Evolutionary conservation across 345 rosid genomes (phyloP), one percentile per base, ranked within the genome.

Genomic region (Cochlearia excelsa): DNA sequence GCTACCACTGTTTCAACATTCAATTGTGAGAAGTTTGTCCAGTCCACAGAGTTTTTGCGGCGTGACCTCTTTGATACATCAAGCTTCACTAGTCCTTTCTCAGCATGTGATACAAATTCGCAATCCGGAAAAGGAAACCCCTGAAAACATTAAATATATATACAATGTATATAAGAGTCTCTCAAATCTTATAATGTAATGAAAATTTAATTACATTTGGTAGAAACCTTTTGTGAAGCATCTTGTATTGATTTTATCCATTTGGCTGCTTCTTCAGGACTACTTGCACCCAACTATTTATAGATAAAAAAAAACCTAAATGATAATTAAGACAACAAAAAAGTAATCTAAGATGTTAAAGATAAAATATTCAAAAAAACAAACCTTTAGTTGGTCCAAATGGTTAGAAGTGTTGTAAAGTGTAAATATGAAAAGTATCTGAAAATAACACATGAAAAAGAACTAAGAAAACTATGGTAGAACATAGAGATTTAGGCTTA

Each of bases 211-310:
- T 0, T 28, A 53, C 2, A 7, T 1, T 45, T 30, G 0, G 3
- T 2, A 37, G 1, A 54, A 71, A 90, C 99, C 99, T 85, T 93
- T 40, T 79, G 54, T n/a, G 83, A 80, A 41, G 92, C 84, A 66
- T 79, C 81, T 71, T 87, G 82, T 62, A 89, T 63, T 26, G 82
- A 79, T 41, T 54, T 68, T 48, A 89, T 93, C 99, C 99, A 93
- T 68, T 69, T 77, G 10, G 90, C 97, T 31, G 97, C 96, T 54
- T 89, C 96, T 78, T 93, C 99, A 51, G 99, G 74, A 79, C 99
- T 85, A 59, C 78, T 80, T 46, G 99, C 96, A 60, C 99, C 99
- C 75, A 89, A 73, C 99, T 93, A 51, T 34, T 46, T 43, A 46
- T 10, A 65, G 23, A 33, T 2, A 3, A 61, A 63, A 9, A 34